A percentile compares a stretch with the other conserved stretches of the same genome.
These are phyloP conservation scores for Backusella psychrophila DNA, from an alignment of 192 early-diverging fungal genomes.

Conservation along the genomic window DNA sequence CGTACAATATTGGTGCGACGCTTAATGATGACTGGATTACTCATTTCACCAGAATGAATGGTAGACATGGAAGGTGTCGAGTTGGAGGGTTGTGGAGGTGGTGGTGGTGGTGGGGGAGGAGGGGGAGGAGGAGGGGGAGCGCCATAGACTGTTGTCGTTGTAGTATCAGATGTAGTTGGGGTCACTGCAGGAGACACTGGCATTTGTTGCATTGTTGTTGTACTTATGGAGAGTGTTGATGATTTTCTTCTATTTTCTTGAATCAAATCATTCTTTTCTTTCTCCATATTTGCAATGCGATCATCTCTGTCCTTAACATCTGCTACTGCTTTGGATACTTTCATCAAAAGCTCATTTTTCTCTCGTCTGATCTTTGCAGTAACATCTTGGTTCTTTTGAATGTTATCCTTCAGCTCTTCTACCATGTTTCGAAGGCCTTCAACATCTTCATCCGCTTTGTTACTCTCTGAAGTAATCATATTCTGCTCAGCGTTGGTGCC, in stretches of 20 bases:
- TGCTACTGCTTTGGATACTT: conserved; percentile 22
- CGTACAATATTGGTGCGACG: background rate
- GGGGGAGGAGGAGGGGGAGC: conserved; percentile 24
- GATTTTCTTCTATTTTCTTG: background rate
- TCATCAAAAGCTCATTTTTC: conserved; percentile 33
- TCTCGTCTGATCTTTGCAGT: conserved; percentile 29
- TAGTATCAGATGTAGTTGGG: background rate
- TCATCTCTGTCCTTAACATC: conserved; percentile 23
- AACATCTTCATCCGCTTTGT: conserved; percentile 16
- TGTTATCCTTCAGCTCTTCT: conserved; percentile 16
- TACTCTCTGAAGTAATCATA: background rate
- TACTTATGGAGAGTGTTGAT: background rate
- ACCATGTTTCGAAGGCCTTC: conserved; percentile 28
- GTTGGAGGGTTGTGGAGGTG: conserved; percentile 22
- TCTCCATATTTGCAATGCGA: background rate
- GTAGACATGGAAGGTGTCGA: background rate
- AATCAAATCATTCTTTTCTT: background rate
- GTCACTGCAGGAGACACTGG: background rate
- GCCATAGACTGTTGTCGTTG: conserved; percentile 15
- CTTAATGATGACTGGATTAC: background rate
- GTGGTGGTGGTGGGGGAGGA: conserved; percentile 12
- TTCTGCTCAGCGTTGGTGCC: background rate
- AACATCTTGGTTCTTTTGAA: conserved; percentile 18
- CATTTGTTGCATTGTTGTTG: background rate
- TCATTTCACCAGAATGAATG: background rate